Conservation (phyloP, 2,329 filamentous ascomycete species). For the Aspergillus fumigatus region DNA sequence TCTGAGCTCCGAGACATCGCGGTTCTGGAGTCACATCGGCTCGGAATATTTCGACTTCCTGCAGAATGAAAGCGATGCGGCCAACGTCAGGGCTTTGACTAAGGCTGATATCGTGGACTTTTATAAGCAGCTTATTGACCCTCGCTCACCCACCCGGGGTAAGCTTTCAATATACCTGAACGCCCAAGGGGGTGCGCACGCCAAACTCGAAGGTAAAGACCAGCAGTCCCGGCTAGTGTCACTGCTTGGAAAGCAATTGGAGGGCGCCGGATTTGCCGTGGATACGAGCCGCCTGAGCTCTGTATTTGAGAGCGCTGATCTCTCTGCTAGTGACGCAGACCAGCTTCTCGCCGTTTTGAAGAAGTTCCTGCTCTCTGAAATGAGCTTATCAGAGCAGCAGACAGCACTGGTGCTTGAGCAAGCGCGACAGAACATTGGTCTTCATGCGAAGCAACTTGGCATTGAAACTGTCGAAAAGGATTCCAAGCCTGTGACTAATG, state of each 20-base stretch:
- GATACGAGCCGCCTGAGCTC: slow-evolving; percentile 40
- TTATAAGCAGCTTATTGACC: slow-evolving; percentile 70
- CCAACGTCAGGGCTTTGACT: slow-evolving; percentile 65
- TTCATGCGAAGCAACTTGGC: slow-evolving; percentile 42
- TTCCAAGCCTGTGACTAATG: slow-evolving; percentile 19
- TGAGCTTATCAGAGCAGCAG: slow-evolving; percentile 49
- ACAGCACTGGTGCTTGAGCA: slow-evolving; percentile 47
- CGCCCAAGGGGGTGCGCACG: slow-evolving; percentile 60
- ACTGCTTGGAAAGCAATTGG: slow-evolving; percentile 44
- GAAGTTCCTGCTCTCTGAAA: slow-evolving; percentile 47
- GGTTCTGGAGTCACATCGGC: slow-evolving; percentile 81
- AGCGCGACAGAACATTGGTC: slow-evolving; percentile 45
- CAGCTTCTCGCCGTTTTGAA: slow-evolving; percentile 50
- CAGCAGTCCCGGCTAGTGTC: slow-evolving; percentile 43
- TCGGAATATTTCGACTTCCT: slow-evolving; percentile 88
- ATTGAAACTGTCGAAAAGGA: slow-evolving; percentile 31
- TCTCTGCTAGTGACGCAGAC: slow-evolving; percentile 43
- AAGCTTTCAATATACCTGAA: slow-evolving; percentile 80
- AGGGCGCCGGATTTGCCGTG: slow-evolving; percentile 43
- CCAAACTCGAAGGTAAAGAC: slow-evolving; percentile 32
- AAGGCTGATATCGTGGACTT: slow-evolving; percentile 78
- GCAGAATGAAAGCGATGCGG: slow-evolving; percentile 73
- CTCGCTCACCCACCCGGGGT: slow-evolving; percentile 66
- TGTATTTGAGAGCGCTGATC: slow-evolving; percentile 43
- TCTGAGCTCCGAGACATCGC: slow-evolving; percentile 72